phyloP scores from a whole-genome alignment of 2,329 filamentous ascomycete genomes.

The Chalaropsis ovoidea region DNA sequence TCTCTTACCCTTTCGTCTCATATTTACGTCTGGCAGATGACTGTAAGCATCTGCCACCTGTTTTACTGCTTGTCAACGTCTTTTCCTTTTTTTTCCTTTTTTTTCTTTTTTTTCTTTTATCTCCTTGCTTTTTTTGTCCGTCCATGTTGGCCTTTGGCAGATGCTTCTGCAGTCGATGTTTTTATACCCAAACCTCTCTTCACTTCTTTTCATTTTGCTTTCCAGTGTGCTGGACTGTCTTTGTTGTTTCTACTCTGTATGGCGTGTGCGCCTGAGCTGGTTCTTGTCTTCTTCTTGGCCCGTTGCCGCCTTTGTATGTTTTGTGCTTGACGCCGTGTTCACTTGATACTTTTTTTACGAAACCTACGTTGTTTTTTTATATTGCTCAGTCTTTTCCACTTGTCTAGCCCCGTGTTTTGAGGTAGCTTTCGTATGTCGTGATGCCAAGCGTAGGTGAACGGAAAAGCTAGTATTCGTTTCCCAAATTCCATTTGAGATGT shows the following conservation, averaged over 20 bases:
- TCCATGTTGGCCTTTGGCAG: slow-evolving; percentile 19
- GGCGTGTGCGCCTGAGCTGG: background rate
- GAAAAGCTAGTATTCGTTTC: too few relatives aligned
- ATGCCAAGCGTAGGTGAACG: too few relatives aligned
- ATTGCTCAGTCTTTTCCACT: background rate
- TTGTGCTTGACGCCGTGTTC: slow-evolving; percentile 13
- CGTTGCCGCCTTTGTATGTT: slow-evolving; percentile 2
- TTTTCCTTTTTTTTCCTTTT: slow-evolving; percentile 12
- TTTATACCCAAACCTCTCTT: slow-evolving; percentile 18
- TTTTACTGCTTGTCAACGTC: background rate
- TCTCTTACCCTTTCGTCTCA: background rate
- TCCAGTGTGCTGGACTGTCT: background rate
- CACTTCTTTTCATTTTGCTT: slow-evolving; percentile 14
- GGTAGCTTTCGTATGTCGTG: background rate
- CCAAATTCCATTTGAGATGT: too few relatives aligned
- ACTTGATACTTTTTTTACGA: slow-evolving; percentile 5
- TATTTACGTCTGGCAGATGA: background rate
- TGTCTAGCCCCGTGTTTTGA: background rate
- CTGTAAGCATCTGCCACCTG: background rate
- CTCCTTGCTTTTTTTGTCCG: slow-evolving; percentile 24
- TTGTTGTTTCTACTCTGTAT: slow-evolving; percentile 2
- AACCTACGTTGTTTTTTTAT: background rate
- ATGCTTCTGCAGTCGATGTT: slow-evolving; percentile 17
- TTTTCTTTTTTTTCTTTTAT: slow-evolving; percentile 22
- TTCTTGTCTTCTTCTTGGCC: background rate